phyloP scores from a whole-genome alignment of 75 land plant genomes.

The Picea glauca region DNA sequence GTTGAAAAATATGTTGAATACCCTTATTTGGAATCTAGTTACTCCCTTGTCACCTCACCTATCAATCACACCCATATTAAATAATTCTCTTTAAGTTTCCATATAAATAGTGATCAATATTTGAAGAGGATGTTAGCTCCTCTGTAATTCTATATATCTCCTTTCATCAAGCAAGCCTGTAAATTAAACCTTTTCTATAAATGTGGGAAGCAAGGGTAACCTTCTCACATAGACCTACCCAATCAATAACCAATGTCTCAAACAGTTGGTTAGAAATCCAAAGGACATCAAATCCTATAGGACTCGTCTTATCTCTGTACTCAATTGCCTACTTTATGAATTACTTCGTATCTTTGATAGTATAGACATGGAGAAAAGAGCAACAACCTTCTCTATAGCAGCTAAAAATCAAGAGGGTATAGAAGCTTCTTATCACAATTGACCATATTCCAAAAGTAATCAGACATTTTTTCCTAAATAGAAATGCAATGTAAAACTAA shows the following conservation, averaged over 20 bases:
- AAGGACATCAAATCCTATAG: not conserved
- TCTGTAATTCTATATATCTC: not conserved
- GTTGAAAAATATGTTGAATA: too few species aligned
- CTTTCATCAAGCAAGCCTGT: not conserved
- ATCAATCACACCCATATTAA: too few species aligned
- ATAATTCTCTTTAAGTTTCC: too few species aligned
- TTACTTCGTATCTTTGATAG: not conserved
- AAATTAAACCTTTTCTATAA: not conserved
- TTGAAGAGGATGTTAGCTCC: not conserved
- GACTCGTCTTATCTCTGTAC: not conserved
- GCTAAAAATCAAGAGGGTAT: not conserved
- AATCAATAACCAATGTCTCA: constrained; percentile 3
- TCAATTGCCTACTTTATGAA: not conserved
- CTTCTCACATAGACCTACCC: not conserved
- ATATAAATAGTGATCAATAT: not conserved
- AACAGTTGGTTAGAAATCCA: not conserved
- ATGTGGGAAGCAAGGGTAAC: not conserved
- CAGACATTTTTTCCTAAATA: not conserved
- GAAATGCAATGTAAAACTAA: not conserved
- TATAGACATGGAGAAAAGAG: not conserved
- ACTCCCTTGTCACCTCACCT: too few species aligned
- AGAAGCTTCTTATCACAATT: not conserved
- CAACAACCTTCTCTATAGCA: not conserved
- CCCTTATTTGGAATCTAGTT: too few species aligned
- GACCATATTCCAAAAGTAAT: not conserved